Evolutionary conservation across 495 filamentous ascomycete genomes (phyloP).

Genomic region (Hyaloscypha finlandica): DNA sequence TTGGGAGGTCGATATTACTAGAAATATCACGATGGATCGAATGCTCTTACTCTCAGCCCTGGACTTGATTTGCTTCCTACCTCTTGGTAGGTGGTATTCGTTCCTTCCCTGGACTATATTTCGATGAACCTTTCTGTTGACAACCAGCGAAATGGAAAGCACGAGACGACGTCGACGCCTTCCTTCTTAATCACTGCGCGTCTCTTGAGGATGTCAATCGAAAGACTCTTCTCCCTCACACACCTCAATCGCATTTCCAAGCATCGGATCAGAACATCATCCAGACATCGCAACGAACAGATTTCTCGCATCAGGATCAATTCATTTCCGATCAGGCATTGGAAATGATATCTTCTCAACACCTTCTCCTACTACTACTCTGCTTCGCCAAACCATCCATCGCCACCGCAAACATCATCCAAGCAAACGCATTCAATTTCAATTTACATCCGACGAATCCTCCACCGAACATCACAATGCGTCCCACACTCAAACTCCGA

Average conservation of each 20-base stretch:
- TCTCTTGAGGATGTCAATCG: background rate
- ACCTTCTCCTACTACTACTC: background rate
- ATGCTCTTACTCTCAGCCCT: slow-evolving; percentile 1
- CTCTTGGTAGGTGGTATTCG: background rate
- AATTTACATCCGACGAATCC: background rate
- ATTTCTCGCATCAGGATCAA: background rate
- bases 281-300: background rate
- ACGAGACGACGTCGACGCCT: background rate
- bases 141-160: background rate
- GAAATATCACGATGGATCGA: slow-evolving; percentile 25
- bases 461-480: background rate
- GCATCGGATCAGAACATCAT: background rate
- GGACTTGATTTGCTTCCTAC: background rate
- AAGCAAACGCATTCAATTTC: slow-evolving; percentile 2
- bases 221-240: background rate
- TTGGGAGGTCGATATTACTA: slow-evolving; percentile 11
- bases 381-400: background rate
- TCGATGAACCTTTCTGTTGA: background rate
- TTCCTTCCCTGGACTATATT: background rate
- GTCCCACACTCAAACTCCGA: background rate
- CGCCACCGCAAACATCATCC: background rate
- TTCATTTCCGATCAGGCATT: background rate
- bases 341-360: background rate
- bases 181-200: background rate
- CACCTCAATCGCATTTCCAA: background rate